A percentile compares a stretch with the other conserved stretches of the same genome.
Evolutionary conservation across 225 moss, liverwort and hornwort genomes (phyloP).

Genomic region (Sphagnum contortum): DNA sequence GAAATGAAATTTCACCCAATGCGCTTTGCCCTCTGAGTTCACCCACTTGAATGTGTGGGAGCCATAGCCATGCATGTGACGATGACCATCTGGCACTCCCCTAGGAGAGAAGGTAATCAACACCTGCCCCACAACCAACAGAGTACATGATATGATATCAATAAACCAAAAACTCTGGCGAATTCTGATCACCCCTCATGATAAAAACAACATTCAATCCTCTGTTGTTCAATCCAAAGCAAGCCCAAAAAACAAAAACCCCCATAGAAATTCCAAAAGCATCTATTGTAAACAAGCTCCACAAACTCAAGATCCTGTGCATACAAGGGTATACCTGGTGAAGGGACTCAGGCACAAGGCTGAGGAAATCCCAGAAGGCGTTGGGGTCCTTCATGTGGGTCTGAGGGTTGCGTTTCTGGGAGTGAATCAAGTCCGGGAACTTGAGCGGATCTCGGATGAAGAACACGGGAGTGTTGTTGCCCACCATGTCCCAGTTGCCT

Average conservation of each 20-base stretch:
- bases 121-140: constrained; percentile 39
- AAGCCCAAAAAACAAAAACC: no score
- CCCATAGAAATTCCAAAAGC: no score
- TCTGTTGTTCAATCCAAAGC: no score
- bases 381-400: constrained; percentile 87
- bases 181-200: no score
- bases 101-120: constrained; percentile 72
- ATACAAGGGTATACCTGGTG: constrained; percentile 48
- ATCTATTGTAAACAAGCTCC: no score
- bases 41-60: constrained; percentile 75
- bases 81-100: constrained; percentile 58
- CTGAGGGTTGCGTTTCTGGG: constrained; percentile 80
- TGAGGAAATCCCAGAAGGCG: constrained; percentile 86
- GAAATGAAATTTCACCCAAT: constrained; percentile 44
- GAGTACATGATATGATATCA: constrained; percentile 22
- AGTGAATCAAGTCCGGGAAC: constrained; percentile 87
- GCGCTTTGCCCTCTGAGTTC: constrained; percentile 55
- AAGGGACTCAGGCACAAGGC: constrained; percentile 72
- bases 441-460: constrained; percentile 76
- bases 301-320: no score
- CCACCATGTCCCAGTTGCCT: constrained; percentile 92
- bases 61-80: constrained; percentile 78
- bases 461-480: constrained; percentile 83
- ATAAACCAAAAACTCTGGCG: no score
- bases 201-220: no score